Conservation (phyloP, 768 basidiomycete species). For the Auriscalpium vulgare region DNA sequence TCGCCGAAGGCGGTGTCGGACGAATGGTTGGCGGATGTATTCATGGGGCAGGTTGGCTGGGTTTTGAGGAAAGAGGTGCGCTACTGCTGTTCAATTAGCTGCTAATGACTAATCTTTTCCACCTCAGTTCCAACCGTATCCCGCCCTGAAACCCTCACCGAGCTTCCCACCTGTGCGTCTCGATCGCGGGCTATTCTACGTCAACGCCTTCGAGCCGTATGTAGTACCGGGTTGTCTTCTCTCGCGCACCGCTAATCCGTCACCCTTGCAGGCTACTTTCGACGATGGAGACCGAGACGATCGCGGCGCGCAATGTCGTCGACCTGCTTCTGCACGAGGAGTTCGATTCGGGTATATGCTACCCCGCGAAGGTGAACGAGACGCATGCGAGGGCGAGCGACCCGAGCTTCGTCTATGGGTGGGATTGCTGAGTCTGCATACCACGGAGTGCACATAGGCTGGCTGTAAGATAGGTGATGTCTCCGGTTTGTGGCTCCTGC, state of each 20-base stretch:
- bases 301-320: slow-evolving; percentile 76
- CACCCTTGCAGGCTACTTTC: slow-evolving; percentile 55
- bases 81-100: slow-evolving; percentile 1
- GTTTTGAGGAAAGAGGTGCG: slow-evolving; percentile 68
- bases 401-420: slow-evolving; percentile 14
- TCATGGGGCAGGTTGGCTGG: slow-evolving; percentile 69
- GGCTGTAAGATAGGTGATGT: too few species aligned
- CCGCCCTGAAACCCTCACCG: slow-evolving; percentile 56
- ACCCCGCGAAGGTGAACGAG: slow-evolving; percentile 14
- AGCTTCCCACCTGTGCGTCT: slow-evolving; percentile 74
- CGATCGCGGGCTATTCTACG: slow-evolving; percentile 76
- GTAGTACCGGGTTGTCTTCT: slow-evolving; percentile 21
- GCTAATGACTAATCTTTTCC: neutral
- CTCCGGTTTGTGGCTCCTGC: too few species aligned
- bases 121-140: slow-evolving; percentile 72
- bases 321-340: slow-evolving; percentile 70
- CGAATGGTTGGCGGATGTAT: slow-evolving; percentile 60
- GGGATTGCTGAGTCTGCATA: slow-evolving; percentile 12
- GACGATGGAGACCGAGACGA: slow-evolving; percentile 91
- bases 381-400: slow-evolving; percentile 9
- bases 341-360: slow-evolving; percentile 65
- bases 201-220: slow-evolving; percentile 87
- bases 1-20: slow-evolving; percentile 58
- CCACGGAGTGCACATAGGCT: too few species aligned
- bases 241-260: slow-evolving; percentile 1